Evolutionary conservation across 2,329 filamentous ascomycete species (phyloP), one percentile per base, ranked within the genome.

Genomic region (Colletotrichum tofieldiae): DNA sequence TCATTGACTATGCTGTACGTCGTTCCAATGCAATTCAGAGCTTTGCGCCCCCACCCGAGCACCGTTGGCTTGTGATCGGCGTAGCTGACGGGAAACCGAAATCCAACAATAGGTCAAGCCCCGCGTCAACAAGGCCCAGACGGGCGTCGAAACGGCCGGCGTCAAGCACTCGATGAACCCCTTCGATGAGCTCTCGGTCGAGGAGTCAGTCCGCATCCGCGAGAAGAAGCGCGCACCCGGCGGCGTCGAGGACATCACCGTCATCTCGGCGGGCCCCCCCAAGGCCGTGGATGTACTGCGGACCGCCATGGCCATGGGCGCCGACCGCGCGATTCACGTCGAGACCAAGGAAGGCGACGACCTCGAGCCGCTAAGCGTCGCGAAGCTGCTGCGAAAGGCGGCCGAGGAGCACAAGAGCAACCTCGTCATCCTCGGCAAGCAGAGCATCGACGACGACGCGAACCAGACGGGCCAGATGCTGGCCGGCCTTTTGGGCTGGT

Each of bases 91-190:
- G 51, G 66, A 43, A 55, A 59, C 37, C 35, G n/a, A 35, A 23
- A 56, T 18, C 49, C 65, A 32, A 58, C 26, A n/a, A 66, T 77
- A 92, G 90, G 89, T 92, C 86, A 92, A 92, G 79, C 90, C 90
- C 69, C 89, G 90, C 77, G 89, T 92, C 82, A 92, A 92, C 86
- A 92, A 91, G 82, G 84, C 90, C 78, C 88, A 90, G 84, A 98
- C 96, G 73, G 96, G 91, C 80, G 93, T 99, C 84, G 96, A 98
- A 85, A 98, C 94, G 67, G 89, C 92, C 75, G 94, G 94, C 77
- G 95, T 98, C 80, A 98, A 98, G 86, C 96, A 98, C 89, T 95
- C 93, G 82, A 96, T 99, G 91, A 99, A 98, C 88, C 96, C 96
- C 26, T 99, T 99, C 85, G 96, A 99, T 87, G 96, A 99, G 84